Evolutionary conservation across 179 eudicot genomes (phyloP), one percentile per base, ranked within the genome.

Genomic region (Carnegiea gigantea): DNA sequence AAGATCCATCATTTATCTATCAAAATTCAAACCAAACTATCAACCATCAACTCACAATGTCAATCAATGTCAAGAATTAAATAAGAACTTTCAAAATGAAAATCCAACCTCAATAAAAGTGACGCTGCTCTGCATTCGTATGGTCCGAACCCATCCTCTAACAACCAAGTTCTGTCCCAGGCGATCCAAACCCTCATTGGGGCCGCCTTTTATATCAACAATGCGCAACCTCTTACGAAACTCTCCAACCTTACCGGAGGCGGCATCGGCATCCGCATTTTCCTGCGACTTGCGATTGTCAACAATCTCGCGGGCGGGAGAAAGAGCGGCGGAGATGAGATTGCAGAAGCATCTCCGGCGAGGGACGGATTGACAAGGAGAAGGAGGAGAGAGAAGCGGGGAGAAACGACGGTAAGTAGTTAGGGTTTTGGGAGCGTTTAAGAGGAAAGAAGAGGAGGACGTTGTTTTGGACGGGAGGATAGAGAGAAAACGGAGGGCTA

Each of bases 91-190:
- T 1, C n/a, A 49, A 48, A 40, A 14, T 0, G 2, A 23, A 36
- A 74, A 4, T 10, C 9, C 26, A 80, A 95, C 99, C 98, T 96
- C 97, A 28, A 94, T 92, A 83, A 96, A 94, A 33, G 99, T 92
- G 48, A 96, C 93, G 77, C 92, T 96, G 77, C 99, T 92, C 89
- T 96, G 99, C 9, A 76, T 82, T 4, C 99, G 90, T 9, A 96
- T 83, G 12, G 99, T 96, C 80, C 97, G 82, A 73, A 96, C 97
- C 98, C 99, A 94, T 3, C 99, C 99, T 23, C 85, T 77, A 38
- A 94, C 98, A 17, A 87, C 89, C 80, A 92, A 75, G 26, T 79
- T 88, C 85, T 96, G 82, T 23, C 98, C 98, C 54, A 96, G 54
- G 6, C 91, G 87, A 17, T 89, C 91, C 91, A 96, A 84, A n/a